Conservation (phyloP, 2,329 filamentous ascomycete species). For the Cercospora citrullina region DNA sequence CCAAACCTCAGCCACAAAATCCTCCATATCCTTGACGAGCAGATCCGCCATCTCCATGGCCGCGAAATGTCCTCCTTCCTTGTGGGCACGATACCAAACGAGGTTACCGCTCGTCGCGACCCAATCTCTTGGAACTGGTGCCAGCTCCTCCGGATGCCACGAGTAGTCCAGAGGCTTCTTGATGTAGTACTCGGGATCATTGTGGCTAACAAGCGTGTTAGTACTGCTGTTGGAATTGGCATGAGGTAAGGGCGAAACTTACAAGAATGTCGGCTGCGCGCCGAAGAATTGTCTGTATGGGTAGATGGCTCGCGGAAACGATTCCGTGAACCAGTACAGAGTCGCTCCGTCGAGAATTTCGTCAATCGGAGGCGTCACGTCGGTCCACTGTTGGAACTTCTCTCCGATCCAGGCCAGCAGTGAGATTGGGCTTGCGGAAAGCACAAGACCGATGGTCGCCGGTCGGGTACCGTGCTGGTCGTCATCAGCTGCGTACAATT, state of each 20-base stretch:
- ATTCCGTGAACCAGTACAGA: slow-evolving; percentile 57
- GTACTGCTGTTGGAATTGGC: background rate
- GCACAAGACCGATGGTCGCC: slow-evolving; percentile 56
- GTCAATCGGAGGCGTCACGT: slow-evolving; percentile 44
- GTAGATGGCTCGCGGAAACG: slow-evolving; percentile 46
- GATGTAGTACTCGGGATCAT: slow-evolving; percentile 29
- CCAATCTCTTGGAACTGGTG: slow-evolving; percentile 42
- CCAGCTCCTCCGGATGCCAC: slow-evolving; percentile 47
- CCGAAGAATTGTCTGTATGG: slow-evolving; percentile 48
- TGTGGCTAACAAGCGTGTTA: slow-evolving; percentile 23
- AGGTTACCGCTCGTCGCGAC: slow-evolving; percentile 43
- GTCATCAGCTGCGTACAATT: background rate
- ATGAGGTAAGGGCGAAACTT: background rate
- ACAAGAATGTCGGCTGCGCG: slow-evolving; percentile 25
- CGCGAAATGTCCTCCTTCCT: slow-evolving; percentile 43
- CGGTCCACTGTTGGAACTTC: slow-evolving; percentile 58
- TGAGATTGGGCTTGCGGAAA: slow-evolving; percentile 55
- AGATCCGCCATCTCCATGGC: slow-evolving; percentile 38
- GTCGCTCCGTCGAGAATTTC: slow-evolving; percentile 53
- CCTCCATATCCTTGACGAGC: slow-evolving; percentile 38
- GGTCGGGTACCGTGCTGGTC: slow-evolving; percentile 55
- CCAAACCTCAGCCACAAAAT: slow-evolving; percentile 36
- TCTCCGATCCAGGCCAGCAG: slow-evolving; percentile 60
- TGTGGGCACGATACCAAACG: slow-evolving; percentile 43
- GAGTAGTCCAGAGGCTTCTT: slow-evolving; percentile 49